Percentiles rank a stretch among this genome's conserved stretches.
Conservation (phyloP, 352 stramenopile species). For the Globisporangium nunn region DNA sequence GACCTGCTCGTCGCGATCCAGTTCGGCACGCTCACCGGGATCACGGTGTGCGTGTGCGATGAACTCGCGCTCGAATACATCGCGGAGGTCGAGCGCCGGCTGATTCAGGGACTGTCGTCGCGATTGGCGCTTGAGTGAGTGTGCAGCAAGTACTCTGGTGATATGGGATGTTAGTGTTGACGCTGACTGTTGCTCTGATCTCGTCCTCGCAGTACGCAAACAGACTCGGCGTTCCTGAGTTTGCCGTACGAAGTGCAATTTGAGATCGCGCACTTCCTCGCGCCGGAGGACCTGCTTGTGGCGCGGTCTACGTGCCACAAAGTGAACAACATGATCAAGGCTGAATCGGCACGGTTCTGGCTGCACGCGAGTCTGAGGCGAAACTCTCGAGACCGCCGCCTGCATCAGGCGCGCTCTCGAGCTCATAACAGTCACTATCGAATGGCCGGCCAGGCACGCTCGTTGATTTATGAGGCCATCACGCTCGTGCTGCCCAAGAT, state of each 20-base stretch:
- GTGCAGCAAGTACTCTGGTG: neutral
- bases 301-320: conserved; percentile 69
- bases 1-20: conserved; percentile 72
- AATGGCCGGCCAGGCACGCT: conserved; percentile 46
- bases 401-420: conserved; percentile 39
- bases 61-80: conserved; percentile 68
- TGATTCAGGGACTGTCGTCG: conserved; percentile 43
- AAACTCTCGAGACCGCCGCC: conserved; percentile 47
- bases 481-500: conserved; percentile 74
- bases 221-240: conserved; percentile 48
- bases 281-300: conserved; percentile 71
- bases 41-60: conserved; percentile 57
- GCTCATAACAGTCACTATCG: conserved; percentile 36
- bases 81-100: conserved; percentile 46
- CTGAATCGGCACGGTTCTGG: conserved; percentile 81
- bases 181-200: conserved; percentile 4
- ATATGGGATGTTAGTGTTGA: neutral
- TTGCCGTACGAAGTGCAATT: conserved; percentile 82
- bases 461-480: conserved; percentile 74
- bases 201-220: conserved; percentile 41
- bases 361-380: conserved; percentile 70
- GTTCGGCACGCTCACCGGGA: conserved; percentile 66
- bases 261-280: conserved; percentile 65
- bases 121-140: conserved; percentile 37
- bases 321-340: conserved; percentile 77